phyloP scores from a whole-genome alignment of 306 rosid genomes.

The Glycyrrhiza uralensis region DNA sequence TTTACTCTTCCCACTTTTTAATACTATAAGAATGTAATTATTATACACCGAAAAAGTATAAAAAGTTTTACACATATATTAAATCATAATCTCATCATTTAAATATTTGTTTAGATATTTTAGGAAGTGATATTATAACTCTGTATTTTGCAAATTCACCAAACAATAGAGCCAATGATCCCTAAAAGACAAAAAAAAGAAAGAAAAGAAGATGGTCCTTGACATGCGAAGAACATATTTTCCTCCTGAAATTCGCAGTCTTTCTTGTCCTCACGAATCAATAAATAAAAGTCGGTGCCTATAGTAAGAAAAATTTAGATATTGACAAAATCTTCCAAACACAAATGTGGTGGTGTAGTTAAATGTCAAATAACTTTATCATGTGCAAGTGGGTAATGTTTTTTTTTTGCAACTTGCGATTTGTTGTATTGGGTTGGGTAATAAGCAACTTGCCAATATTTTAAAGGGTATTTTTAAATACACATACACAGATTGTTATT shows the following conservation, averaged over 20 bases:
- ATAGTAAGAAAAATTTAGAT: constrained; percentile 5
- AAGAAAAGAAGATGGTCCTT: background rate
- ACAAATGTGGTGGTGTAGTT: constrained; percentile 4
- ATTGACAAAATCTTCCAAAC: constrained; percentile 23
- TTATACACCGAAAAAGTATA: too few species aligned
- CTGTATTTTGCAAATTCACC: background rate
- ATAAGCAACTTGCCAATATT: constrained; percentile 26
- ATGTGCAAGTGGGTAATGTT: constrained; percentile 5
- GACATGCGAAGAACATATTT: background rate
- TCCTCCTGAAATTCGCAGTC: background rate
- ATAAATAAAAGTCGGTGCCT: background rate
- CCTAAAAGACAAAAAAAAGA: background rate
- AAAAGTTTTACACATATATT: too few species aligned
- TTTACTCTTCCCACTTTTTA: too few species aligned
- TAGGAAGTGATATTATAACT: too few species aligned
- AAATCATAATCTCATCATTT: too few species aligned
- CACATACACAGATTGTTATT: too few species aligned
- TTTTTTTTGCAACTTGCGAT: constrained; percentile 24
- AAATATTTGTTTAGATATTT: too few species aligned
- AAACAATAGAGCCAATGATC: background rate
- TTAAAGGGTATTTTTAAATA: too few species aligned
- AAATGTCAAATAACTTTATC: constrained; percentile 29
- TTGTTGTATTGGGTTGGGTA: constrained; percentile 13
- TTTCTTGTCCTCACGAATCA: background rate
- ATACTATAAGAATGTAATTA: too few species aligned